Conservation (phyloP, 495 filamentous ascomycete species). For the Pyrenopolyporus hunteri region DNA sequence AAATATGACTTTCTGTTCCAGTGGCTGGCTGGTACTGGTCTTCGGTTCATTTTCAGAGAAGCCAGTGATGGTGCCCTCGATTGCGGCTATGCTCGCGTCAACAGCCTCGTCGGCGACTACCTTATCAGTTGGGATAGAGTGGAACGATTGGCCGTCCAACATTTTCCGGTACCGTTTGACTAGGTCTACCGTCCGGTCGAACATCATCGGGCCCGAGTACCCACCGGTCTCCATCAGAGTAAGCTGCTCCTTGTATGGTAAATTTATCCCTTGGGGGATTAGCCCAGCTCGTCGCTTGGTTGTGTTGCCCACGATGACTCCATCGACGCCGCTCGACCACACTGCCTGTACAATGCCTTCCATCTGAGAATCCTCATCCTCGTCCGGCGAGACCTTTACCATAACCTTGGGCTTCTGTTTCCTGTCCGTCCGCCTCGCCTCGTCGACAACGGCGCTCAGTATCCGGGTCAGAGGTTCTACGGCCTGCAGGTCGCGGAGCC, state of each 20-base stretch:
- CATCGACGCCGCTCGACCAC: constrained; percentile 82
- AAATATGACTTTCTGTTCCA: constrained; percentile 79
- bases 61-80: constrained; percentile 41
- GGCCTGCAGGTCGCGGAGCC: constrained; percentile 82
- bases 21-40: constrained; percentile 5
- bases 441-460: constrained; percentile 79
- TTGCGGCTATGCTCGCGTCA: constrained; percentile 32
- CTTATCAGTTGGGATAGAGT: constrained; percentile 25
- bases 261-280: constrained; percentile 65
- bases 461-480: constrained; percentile 80
- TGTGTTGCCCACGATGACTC: constrained; percentile 97
- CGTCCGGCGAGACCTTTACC: constrained; percentile 97
- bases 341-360: constrained; percentile 87
- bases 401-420: constrained; percentile 82
- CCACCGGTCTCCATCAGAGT: constrained; percentile 80
- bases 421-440: constrained; percentile 68
- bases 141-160: constrained; percentile 63
- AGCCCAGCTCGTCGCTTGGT: constrained; percentile 79
- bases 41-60: constrained; percentile 36
- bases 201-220: constrained; percentile 87
- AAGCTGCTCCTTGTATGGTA: constrained; percentile 69
- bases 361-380: constrained; percentile 82
- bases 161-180: constrained; percentile 78
- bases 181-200: constrained; percentile 74
- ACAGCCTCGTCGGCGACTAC: constrained; percentile 41